Evolutionary conservation across 768 basidiomycete genomes (phyloP).

Genomic region (Pleurotus pulmonarius): DNA sequence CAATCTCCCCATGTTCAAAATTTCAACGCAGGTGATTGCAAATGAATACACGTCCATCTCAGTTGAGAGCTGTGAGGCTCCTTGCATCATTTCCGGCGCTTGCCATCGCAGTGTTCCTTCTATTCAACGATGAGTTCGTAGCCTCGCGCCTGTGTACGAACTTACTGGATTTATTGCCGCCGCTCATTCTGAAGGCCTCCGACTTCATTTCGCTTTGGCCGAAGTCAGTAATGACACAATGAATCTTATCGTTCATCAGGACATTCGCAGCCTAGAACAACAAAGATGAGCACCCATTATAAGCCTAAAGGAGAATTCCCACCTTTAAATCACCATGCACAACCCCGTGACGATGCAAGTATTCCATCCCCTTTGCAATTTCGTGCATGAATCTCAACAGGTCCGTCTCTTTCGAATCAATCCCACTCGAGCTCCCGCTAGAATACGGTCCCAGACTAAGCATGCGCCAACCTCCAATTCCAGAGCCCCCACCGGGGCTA

Average conservation of each 20-base stretch:
- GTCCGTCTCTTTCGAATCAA: constrained; percentile 23
- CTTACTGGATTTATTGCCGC: constrained; percentile 43
- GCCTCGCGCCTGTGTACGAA: constrained; percentile 9
- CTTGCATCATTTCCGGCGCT: constrained; percentile 58
- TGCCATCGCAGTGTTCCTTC: constrained; percentile 71
- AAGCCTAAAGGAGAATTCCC: constrained; percentile 10
- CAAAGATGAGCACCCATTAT: neutral
- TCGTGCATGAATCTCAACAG: constrained; percentile 63
- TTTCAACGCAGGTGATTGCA: constrained; percentile 61
- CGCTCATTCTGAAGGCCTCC: constrained; percentile 62
- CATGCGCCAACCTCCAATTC: constrained; percentile 6
- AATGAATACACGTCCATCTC: constrained; percentile 69
- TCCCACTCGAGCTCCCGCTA: constrained; percentile 4
- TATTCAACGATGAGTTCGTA: constrained; percentile 16
- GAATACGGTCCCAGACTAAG: constrained; percentile 4
- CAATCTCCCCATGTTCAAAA: constrained; percentile 56
- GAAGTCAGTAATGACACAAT: constrained; percentile 79
- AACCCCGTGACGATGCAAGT: constrained; percentile 65
- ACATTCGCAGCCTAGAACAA: constrained; percentile 61
- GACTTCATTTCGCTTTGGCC: constrained; percentile 79
- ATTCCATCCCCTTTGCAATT: constrained; percentile 79
- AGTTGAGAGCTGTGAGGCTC: constrained; percentile 63
- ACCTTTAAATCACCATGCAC: constrained; percentile 85
- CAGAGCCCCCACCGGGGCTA: constrained; percentile 2
- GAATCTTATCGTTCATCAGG: constrained; percentile 62